Evolutionary conservation across 2,329 filamentous ascomycete species (phyloP), one percentile per base, ranked within the genome.

Genomic region (Colletotrichum cereale): DNA sequence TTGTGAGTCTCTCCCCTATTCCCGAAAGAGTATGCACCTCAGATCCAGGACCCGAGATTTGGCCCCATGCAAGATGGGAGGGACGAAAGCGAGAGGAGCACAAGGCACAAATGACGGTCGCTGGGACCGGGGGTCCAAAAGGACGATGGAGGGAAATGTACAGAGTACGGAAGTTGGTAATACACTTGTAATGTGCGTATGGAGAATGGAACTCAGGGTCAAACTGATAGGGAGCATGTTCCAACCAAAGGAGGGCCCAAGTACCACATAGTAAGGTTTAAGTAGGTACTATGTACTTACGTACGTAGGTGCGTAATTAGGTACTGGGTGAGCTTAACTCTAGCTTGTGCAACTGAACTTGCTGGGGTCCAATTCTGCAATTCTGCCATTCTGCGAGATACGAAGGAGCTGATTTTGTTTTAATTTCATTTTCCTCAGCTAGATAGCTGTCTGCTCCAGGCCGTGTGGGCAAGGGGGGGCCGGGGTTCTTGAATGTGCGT

Each of bases 21-120:
- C 29, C 36, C 14, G 47, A 55, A 36, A 16, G 34, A 24, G 53
- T 64, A 26, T 38, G 40, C 63, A 36, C 42, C 44, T 21, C 42
- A 68, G 60, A 24, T 61, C 34, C 34, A 67, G 50, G 18, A 53
- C 21, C 18, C 21, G 24, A 52, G 66, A 18, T 55, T 55, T 14
- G 52, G 24, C 34, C 34, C 31, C 50, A 50, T 48, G 52, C 50
- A 50, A 47, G 26, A 40, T 36, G 52, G 11, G 21, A 36, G 10
- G 48, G 26, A 52, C 24, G 6, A 26, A 53, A 31, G 16, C 18
- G 18, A 31, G 50, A 55, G 18, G 31, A 31, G 40, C 55, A 56
- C 67, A 61, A 53, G 62, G 10, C 42, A 47, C 42, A n/a, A 50
- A 48, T n/a, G 38, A 47, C 18, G 31, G 56, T 26, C 18, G 44